Percentiles rank a stretch among this genome's conserved stretches.
phyloP scores from a whole-genome alignment of 805 yeast genomes.

The Ogataea nakhonphanomensis region DNA sequence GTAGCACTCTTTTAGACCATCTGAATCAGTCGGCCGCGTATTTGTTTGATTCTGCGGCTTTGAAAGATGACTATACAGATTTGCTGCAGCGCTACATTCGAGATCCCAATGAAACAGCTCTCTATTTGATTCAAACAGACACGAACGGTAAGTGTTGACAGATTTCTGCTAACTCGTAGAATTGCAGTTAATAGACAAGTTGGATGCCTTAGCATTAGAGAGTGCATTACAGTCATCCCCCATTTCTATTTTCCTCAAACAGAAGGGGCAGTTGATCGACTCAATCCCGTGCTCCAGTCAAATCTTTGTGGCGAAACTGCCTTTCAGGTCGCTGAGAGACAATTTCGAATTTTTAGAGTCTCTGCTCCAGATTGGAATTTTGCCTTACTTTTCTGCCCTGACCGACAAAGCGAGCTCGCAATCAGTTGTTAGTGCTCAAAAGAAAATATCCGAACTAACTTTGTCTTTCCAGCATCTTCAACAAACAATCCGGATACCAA shows the following conservation, averaged over 20 bases:
- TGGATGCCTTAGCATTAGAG: neutral
- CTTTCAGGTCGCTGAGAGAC: constrained; percentile 7
- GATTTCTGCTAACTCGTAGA: neutral
- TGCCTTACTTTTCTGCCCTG: constrained; percentile 64
- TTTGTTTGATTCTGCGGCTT: neutral
- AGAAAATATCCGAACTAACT: constrained; percentile 65
- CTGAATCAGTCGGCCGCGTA: neutral
- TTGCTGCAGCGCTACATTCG: neutral
- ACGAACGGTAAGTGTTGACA: constrained; percentile 1
- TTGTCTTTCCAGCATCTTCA: constrained; percentile 64
- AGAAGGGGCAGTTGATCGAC: constrained; percentile 10
- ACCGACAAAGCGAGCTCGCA: constrained; percentile 26
- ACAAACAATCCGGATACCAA: constrained; percentile 66
- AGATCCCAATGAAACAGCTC: constrained; percentile 3
- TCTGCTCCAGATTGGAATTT: constrained; percentile 59
- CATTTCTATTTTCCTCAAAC: constrained; percentile 11
- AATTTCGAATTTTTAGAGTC: constrained; percentile 49
- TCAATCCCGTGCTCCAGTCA: constrained; percentile 7
- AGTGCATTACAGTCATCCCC: neutral
- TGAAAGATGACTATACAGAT: neutral
- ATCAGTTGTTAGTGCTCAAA: constrained; percentile 46
- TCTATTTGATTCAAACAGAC: constrained; percentile 1
- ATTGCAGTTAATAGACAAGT: neutral
- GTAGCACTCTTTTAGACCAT: neutral
- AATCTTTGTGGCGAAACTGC: constrained; percentile 7